Base-by-base conservation (phyloP, 345 rosid species). In the Camelina neglecta region DNA sequence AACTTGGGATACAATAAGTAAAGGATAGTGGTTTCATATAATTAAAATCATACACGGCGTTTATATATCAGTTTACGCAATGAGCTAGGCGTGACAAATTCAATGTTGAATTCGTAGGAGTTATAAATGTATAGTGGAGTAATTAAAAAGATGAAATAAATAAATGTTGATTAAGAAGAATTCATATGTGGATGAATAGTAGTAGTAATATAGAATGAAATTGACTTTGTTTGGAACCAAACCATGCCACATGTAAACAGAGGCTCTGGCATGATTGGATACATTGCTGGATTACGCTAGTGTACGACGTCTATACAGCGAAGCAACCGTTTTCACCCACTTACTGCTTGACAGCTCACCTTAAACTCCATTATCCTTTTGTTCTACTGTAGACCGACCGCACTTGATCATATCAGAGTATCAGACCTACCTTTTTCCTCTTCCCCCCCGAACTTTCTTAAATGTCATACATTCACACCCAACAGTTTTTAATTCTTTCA, bases 291-390 rank as follows among this genome's bases (percentile, higher is more conserved):
- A 73, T 72, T 65, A 36, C 63, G 62, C 54, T 77, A 65, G 61
- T 13, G 63, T 65, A 66, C 81, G 50, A 72, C 71, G 16, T 67
- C 21, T 4, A 65, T 51, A 77, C 81, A 72, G 81, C 77, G 20
- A 78, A 73, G 78, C 74, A 67, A 54, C 70, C 41, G 54, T 45
- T 45, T 60, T 21, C 47, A 72, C 47, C 81, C 81, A 78, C 77
- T 78, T 11, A 36, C 29, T 72, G 48, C 15, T 73, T 73, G 81
- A 78, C 81, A 78, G 65, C 78, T 78, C 74, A 73, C 67, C 74
- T 50, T 0, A 78, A 50, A 60, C 61, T 23, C 59, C 24, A 51
- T 67, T 60, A 50, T 13, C 63, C 51, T 65, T 36, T 42, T 18
- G 23, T 9, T 47, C 4, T 73, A 54, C n/a, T 0, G 9, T 67